These are phyloP conservation scores for Psilocybe tampanensis DNA, from an alignment of 768 basidiomycete species.

Conservation along the genomic window DNA sequence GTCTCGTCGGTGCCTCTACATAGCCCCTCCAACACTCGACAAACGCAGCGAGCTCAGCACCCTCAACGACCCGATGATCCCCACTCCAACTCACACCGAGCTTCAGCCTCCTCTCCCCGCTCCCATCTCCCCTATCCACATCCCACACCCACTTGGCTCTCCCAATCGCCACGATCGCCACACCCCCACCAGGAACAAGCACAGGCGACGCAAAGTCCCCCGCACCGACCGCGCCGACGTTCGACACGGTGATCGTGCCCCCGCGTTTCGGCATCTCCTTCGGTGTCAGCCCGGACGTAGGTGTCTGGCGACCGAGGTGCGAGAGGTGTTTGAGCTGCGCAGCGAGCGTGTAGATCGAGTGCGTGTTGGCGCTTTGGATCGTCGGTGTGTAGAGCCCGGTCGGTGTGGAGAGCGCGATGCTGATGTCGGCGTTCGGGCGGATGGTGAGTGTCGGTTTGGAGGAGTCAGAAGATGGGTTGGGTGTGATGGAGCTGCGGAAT, in stretches of 20 bases:
- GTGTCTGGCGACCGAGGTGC: constrained; percentile 66
- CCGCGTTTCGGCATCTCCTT: constrained; percentile 76
- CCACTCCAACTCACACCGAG: constrained; percentile 78
- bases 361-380: constrained; percentile 52
- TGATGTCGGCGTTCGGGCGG: constrained; percentile 75
- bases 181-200: constrained; percentile 79
- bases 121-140: constrained; percentile 44
- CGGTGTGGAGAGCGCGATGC: constrained; percentile 76
- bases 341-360: constrained; percentile 62
- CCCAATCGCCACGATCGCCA: constrained; percentile 84
- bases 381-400: constrained; percentile 86
- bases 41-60: constrained; percentile 87
- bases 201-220: constrained; percentile 75
- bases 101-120: constrained; percentile 32
- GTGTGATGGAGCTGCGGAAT: constrained; percentile 75
- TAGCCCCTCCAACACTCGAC: constrained; percentile 83
- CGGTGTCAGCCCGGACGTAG: constrained; percentile 62
- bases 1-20: constrained; percentile 73
- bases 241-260: constrained; percentile 80
- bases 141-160: constrained; percentile 80
- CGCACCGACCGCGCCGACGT: constrained; percentile 78
- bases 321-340: constrained; percentile 62
- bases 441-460: constrained; percentile 70
- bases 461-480: constrained; percentile 20
- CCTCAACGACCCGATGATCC: constrained; percentile 87